Evolutionary conservation across 2,329 filamentous ascomycete genomes (phyloP), one percentile per base, ranked within the genome.

Genomic region (Amesomyces nigricolor): DNA sequence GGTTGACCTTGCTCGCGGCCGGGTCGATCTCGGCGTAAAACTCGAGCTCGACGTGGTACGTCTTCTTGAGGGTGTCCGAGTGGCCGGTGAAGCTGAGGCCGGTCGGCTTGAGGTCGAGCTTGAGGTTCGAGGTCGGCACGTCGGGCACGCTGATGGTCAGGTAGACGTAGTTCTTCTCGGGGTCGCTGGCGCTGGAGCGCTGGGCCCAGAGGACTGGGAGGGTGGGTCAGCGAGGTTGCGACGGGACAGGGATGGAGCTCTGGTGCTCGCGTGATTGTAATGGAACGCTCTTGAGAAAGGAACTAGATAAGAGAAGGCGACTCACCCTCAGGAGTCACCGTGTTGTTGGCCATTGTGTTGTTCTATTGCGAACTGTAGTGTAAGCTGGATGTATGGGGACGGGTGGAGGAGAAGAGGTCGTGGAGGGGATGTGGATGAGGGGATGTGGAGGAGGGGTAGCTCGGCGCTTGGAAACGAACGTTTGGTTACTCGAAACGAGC

Each of bases 101-200:
- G 62, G 80, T 87, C 59, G 91, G 77, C 76, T 90, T 87, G 64
- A 97, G 77, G 65, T 95, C 87, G 64, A 97, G 83, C 78, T 91
- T 88, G 64, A 95, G 77, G 67, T 86, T 85, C 46, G 81, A 78
- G 66, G 83, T 78, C 65, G 88, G 77, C 44, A 96, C 87, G 71
- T 99, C 94, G 65, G 91, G 83, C 49, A 91, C 91, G 67, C 83
- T 82, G 76, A 99, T 89, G 70, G 89, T 95, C 64, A 99, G 82
- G 79, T 91, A 95, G 80, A 99, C 78, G 77, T 90, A 89, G 82
- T 99, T 99, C 80, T 91, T 95, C 72, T 86, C 81, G 54, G 88
- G 72, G 53, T 96, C 91, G 64, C 78, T 78, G 65, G 74, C 78
- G 69, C 86, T 94, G 46, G 92, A 97, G 79, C 94, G 91, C 80